A percentile compares a stretch with the other conserved stretches of the same genome.
These are phyloP conservation scores for Microbotryum silenes-acaulis DNA, from an alignment of 1,284 basidiomycete genomes.

Conservation along the genomic window DNA sequence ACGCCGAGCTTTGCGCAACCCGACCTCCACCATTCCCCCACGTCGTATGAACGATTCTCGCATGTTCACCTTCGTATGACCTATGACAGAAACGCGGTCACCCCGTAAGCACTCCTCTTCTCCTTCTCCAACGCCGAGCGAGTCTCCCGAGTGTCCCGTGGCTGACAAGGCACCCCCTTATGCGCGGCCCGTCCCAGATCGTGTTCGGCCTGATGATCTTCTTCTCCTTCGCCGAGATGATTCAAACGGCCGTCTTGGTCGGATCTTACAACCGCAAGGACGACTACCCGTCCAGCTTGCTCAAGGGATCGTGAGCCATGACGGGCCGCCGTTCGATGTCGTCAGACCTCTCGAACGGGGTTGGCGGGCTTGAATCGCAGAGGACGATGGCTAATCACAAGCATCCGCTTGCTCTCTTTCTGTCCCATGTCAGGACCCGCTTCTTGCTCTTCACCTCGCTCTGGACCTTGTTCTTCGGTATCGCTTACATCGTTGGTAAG, in stretches of 20 bases:
- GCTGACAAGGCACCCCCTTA: background rate
- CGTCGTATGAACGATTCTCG: no score
- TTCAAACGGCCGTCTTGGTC: constrained; percentile 31
- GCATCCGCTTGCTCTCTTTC: background rate
- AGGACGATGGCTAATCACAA: background rate
- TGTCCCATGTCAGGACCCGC: constrained; percentile 8
- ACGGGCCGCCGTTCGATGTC: no score
- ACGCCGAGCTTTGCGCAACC: no score
- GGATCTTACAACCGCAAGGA: constrained; percentile 20
- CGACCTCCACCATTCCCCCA: no score
- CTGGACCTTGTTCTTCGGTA: constrained; percentile 30
- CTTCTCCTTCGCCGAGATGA: constrained; percentile 32
- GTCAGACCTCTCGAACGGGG: background rate
- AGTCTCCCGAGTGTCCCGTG: no score
- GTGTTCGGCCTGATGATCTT: constrained; percentile 28
- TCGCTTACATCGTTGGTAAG: constrained; percentile 27
- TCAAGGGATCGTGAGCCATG: constrained; percentile 7
- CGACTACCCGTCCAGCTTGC: constrained; percentile 20
- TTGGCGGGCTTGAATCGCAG: no score
- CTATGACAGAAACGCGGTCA: no score
- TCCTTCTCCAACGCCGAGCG: no score
- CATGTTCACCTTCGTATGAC: no score
- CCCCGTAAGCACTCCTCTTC: no score
- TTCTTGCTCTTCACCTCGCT: constrained; percentile 33
- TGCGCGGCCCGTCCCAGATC: constrained; percentile 27